Base-by-base conservation (phyloP, 2,329 filamentous ascomycete species). In the Escovopsis sp. region DNA sequence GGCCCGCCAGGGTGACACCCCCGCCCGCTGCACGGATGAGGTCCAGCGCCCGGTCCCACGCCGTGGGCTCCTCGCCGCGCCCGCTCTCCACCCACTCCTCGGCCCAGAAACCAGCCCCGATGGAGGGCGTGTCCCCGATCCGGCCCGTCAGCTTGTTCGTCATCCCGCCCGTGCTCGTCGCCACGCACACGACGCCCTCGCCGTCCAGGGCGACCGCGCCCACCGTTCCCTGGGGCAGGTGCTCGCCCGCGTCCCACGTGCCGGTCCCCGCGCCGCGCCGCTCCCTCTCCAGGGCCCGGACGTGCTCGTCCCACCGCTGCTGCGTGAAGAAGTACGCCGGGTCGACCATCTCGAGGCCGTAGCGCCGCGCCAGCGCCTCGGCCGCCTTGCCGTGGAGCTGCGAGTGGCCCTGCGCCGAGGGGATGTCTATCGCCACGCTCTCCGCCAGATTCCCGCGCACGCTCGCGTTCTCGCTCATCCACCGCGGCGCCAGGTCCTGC, bases 71-170 rank as follows among this genome's bases (percentile, higher is more conserved):
- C 7, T 8, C 36, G 26, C 7, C 11, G 2, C 66, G 61, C 3
- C 34, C 35, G 12, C 7, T 32, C 43, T 80, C 73, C 7, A 62
- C 60, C 85, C 85, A 94, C 51, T 87, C 75, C 57, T 93, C 87
- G 0, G 87, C 85, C 85, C 86, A 94, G 59, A 87, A 94, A 0
- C 87, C 87, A 1, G 86, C 82, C 0, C 87, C 87, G 0, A 87
- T 65, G 0, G 81, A 82, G 0, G 87, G 86, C 10, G 87, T 94
- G 56, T 94, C 87, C 1, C 87, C 87, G 48, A 94, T 80, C 18
- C 87, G 69, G 0, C 86, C 87, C 0, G 84, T 83, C 43, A 89
- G 63, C 65, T 94, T 94, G 58, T 94, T 94, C 19, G 87, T 94
- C 59, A 94, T 58, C 0, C 87, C 87, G 5, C 87, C 87, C 0